phyloP scores from a whole-genome alignment of 2,329 filamentous ascomycete genomes.

The Diaporthe sp. region DNA sequence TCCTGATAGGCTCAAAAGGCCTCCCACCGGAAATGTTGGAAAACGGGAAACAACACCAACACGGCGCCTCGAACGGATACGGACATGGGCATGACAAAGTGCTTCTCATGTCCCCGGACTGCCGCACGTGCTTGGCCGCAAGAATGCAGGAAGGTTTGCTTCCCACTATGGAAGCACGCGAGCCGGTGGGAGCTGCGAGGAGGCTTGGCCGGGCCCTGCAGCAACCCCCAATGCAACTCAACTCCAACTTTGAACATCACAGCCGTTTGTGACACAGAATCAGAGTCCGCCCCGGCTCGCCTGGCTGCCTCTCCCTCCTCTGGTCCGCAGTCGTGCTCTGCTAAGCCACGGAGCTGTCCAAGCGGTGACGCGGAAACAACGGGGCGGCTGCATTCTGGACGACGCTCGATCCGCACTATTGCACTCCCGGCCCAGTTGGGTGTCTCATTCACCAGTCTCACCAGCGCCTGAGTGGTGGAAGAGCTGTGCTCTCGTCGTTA shows the following conservation, averaged over 20 bases:
- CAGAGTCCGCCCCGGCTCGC: constrained; percentile 15
- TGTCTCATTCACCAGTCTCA: constrained; percentile 23
- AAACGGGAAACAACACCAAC: not conserved
- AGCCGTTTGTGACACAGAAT: constrained; percentile 1
- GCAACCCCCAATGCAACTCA: not conserved
- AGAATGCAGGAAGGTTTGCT: not conserved
- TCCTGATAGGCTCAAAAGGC: constrained; percentile 21
- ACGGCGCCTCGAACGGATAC: not conserved
- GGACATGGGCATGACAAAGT: not conserved
- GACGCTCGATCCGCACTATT: not conserved
- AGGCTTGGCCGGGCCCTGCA: constrained; percentile 1
- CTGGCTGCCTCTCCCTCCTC: not conserved
- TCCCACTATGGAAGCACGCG: not conserved
- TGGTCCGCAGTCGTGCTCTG: not conserved
- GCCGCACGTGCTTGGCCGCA: not conserved
- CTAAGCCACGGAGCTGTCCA: constrained; percentile 23
- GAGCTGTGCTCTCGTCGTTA: constrained; percentile 9
- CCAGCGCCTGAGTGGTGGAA: constrained; percentile 5
- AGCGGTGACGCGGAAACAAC: constrained; percentile 9
- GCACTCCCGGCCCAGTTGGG: not conserved
- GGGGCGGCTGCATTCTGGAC: constrained; percentile 17
- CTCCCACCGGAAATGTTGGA: constrained; percentile 25
- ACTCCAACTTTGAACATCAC: constrained; percentile 2
- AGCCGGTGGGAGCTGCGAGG: not conserved
- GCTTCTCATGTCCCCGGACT: not conserved